Evolutionary conservation across 176 grass and related monocot species (phyloP), one percentile per base, ranked within the genome.

Genomic region (Aegilops speltoides): DNA sequence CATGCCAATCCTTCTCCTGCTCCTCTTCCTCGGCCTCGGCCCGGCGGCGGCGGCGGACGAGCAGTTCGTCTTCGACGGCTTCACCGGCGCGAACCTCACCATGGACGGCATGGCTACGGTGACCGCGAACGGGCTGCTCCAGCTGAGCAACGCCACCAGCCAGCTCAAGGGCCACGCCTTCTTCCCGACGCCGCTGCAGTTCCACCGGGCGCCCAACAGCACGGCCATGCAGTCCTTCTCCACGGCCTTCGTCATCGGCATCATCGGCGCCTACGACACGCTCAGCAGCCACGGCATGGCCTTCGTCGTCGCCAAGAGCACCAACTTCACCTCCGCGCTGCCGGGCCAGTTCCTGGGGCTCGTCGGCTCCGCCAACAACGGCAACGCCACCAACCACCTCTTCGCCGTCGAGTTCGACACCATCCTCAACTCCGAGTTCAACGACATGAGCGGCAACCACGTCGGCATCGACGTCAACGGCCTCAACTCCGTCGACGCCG

Each of bases 401-500:
- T 94, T 97, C 81, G 88, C 89, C 32, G 89, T 97, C 6, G 94
- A 97, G 89, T 94, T 97, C 79, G 94, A 97, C 91, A 97, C 94
- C 24, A 91, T 97, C 75, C 91, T 86, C 67, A 91, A 97, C 84
- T 90, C 93, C 2, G 92, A 92, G 79, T 97, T 94, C 80, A 37
- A 69, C 83, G 94, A 97, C 85, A 94, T 94, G 86, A 94, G 81
- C 87, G 86, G 85, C 78, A 97, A 97, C 91, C 94, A 97, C 76
- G 94, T 97, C 72, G 94, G 94, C 26, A 41, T 97, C 85, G 89
- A 97, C 82, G 88, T 97, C 13, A 33, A 97, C 79, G 90, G 92
- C 1, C 86, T 97, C 85, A 38, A 76, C 45, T 94, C 92, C 54
- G 60, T 92, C 37, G 82, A 73, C 86, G 85, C 92, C 63, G 85